Conservation (phyloP, 2,329 filamentous ascomycete genomes). For the Diaporthe ilicicola region DNA sequence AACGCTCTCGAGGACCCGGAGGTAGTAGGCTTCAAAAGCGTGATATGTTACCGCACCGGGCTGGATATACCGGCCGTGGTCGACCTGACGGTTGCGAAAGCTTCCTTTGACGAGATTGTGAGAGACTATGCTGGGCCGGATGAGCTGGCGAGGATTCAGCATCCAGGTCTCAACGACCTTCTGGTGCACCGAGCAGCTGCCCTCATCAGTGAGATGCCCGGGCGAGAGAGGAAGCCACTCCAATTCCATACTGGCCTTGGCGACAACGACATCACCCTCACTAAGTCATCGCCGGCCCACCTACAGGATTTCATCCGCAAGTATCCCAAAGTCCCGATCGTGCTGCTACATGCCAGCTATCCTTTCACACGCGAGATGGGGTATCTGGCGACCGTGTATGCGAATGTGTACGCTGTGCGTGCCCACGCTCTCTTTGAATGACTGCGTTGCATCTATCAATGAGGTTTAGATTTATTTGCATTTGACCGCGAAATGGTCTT, state of each 20-base stretch:
- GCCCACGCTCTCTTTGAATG: neutral
- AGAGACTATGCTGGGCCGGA: slow-evolving; percentile 40
- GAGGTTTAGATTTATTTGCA: too few relatives aligned
- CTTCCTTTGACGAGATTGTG: slow-evolving; percentile 49
- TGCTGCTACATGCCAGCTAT: slow-evolving; percentile 83
- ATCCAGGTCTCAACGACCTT: slow-evolving; percentile 73
- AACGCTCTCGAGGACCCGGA: slow-evolving; percentile 68
- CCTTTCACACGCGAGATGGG: slow-evolving; percentile 82
- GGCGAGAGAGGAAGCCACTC: slow-evolving; percentile 70
- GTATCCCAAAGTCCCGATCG: slow-evolving; percentile 75
- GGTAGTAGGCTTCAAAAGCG: slow-evolving; percentile 83
- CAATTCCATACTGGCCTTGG: slow-evolving; percentile 88
- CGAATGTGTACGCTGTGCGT: slow-evolving; percentile 74
- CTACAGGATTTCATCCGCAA: slow-evolving; percentile 77
- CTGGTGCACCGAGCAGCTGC: slow-evolving; percentile 72
- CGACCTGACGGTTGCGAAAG: slow-evolving; percentile 51
- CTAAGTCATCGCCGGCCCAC: slow-evolving; percentile 76
- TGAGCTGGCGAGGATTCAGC: slow-evolving; percentile 63
- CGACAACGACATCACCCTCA: slow-evolving; percentile 78
- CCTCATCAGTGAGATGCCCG: slow-evolving; percentile 58
- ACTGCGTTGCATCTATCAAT: neutral
- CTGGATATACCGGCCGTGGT: slow-evolving; percentile 63
- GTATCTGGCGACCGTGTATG: slow-evolving; percentile 79
- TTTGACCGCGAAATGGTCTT: neutral
- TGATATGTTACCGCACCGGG: slow-evolving; percentile 83